Percentiles rank a stretch among this genome's conserved stretches.
These are phyloP conservation scores for Rosa multiflora DNA, from an alignment of 306 rosid species.

Conservation along the genomic window DNA sequence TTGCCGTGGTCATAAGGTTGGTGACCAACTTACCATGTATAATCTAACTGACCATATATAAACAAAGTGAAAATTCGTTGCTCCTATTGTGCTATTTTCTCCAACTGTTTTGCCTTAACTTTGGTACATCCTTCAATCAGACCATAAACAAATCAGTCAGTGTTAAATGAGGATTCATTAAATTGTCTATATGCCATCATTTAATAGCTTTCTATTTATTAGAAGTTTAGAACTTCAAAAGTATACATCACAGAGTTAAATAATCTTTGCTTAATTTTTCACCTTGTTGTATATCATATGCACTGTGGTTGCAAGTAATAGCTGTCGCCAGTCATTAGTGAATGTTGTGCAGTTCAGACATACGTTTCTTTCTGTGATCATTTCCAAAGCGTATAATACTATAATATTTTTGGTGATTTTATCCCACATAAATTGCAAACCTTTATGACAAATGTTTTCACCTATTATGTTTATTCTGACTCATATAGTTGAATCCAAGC, in stretches of 20 bases:
- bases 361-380: not conserved
- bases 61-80: not conserved
- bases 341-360: not conserved
- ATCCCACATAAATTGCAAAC: not conserved
- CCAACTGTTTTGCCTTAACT: not conserved
- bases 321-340: not conserved
- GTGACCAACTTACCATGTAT: not conserved
- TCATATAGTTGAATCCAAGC: constrained; percentile 24
- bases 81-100: not conserved
- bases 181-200: not conserved
- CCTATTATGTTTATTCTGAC: constrained; percentile 6
- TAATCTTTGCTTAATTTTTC: too few relatives aligned
- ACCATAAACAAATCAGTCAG: not conserved
- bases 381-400: not conserved
- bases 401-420: not conserved
- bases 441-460: not conserved
- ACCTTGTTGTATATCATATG: too few relatives aligned
- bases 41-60: not conserved
- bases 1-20: not conserved
- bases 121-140: not conserved
- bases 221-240: too few relatives aligned
- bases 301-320: not conserved
- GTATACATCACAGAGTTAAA: too few relatives aligned
- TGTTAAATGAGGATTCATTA: not conserved
- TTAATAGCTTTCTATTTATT: too few relatives aligned